Conservation (phyloP, 176 grass and related monocot genomes). For the Carex littledalei region DNA sequence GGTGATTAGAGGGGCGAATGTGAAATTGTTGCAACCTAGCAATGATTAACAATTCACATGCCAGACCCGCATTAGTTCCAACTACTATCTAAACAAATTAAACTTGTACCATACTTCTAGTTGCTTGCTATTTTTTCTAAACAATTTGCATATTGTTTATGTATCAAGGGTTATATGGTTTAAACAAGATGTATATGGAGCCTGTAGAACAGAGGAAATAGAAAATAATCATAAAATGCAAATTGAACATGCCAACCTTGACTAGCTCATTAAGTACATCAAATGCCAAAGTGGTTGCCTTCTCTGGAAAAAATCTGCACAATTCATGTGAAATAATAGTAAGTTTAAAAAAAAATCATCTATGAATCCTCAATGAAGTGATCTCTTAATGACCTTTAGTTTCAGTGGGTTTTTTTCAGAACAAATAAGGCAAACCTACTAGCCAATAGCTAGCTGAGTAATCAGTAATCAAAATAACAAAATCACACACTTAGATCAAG, state of each 20-base stretch:
- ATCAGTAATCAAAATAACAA: background rate
- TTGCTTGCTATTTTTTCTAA: slow-evolving; percentile 4
- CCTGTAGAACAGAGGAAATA: background rate
- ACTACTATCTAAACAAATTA: background rate
- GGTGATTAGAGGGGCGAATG: background rate
- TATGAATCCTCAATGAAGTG: background rate
- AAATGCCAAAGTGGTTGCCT: slow-evolving; percentile 59
- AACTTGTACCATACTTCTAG: background rate
- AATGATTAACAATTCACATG: background rate
- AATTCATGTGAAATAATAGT: slow-evolving; percentile 9
- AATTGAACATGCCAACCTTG: slow-evolving; percentile 38
- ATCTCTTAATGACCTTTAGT: background rate
- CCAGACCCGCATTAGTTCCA: background rate
- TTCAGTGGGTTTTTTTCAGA: background rate
- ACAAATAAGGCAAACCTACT: background rate
- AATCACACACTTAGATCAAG: background rate
- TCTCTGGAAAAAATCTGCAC: slow-evolving; percentile 84
- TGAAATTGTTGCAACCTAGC: background rate
- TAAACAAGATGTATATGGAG: background rate
- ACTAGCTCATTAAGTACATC: slow-evolving; percentile 64
- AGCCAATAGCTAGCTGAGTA: background rate
- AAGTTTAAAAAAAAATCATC: background rate
- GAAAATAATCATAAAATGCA: slow-evolving; percentile 8
- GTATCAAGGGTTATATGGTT: background rate
- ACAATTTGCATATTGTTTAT: background rate